phyloP scores from a whole-genome alignment of 2,329 filamentous ascomycete genomes.

The Orbilia brochopaga region DNA sequence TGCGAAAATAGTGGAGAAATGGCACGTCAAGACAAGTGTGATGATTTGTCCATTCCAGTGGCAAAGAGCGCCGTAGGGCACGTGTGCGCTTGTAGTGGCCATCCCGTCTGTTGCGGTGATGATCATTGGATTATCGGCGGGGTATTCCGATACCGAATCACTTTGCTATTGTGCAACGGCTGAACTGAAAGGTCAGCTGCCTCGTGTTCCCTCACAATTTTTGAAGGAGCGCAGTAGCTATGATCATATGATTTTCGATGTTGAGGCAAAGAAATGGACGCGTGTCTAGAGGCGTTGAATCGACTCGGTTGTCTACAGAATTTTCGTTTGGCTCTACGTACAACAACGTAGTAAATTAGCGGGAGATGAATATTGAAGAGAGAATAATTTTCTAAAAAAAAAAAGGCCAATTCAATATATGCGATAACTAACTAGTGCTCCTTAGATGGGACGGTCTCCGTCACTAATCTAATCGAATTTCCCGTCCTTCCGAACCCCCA shows the following conservation, averaged over 20 bases:
- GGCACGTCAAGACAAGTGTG: not conserved
- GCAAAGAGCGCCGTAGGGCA: not conserved
- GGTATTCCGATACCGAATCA: not conserved
- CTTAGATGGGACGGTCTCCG: too few species aligned
- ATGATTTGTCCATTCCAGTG: slow-evolving; percentile 6
- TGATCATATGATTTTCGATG: too few species aligned
- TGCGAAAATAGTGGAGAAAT: not conserved
- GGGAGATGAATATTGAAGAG: too few species aligned
- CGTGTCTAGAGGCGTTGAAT: too few species aligned
- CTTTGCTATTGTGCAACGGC: not conserved
- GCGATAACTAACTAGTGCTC: too few species aligned
- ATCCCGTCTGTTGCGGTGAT: not conserved
- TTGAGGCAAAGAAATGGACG: too few species aligned
- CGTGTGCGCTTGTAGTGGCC: not conserved
- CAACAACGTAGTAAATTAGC: too few species aligned
- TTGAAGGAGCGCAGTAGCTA: too few species aligned
- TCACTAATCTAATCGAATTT: not conserved
- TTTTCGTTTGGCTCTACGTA: too few species aligned
- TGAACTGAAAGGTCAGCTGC: slow-evolving; percentile 1
- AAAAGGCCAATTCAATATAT: too few species aligned
- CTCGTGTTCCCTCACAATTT: not conserved
- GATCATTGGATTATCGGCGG: not conserved
- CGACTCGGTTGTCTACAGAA: too few species aligned
- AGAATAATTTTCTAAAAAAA: too few species aligned
- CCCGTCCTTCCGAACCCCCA: slow-evolving; percentile 16